phyloP scores from a whole-genome alignment of 2,329 filamentous ascomycete genomes.

The Epichloe coenophiala region DNA sequence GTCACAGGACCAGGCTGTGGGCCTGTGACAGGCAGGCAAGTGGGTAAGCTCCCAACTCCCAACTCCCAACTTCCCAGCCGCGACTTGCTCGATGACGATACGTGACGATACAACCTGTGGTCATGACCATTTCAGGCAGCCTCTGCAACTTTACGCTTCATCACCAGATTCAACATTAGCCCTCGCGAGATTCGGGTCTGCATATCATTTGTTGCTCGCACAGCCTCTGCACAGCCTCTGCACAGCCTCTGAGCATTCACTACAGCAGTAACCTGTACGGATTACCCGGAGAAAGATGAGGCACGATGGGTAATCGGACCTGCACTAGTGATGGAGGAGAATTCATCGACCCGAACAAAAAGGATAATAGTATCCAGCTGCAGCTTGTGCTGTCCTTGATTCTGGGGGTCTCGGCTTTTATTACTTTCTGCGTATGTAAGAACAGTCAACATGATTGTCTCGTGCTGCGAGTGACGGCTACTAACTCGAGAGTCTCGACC shows the following conservation, averaged over 20 bases:
- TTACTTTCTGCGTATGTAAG: constrained; percentile 55
- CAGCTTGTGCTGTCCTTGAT: constrained; percentile 62
- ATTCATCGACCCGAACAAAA: constrained; percentile 11
- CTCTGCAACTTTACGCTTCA: background rate
- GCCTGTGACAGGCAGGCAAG: background rate
- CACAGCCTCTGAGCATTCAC: background rate
- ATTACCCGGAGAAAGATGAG: background rate
- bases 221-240: too few relatives aligned
- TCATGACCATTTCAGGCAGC: background rate
- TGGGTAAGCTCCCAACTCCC: background rate
- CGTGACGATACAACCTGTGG: background rate
- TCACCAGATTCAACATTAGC: background rate
- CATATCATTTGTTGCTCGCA: background rate
- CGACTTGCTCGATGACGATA: background rate
- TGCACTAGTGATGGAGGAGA: constrained; percentile 7
- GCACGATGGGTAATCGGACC: constrained; percentile 1
- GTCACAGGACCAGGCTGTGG: background rate
- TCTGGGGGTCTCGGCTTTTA: constrained; percentile 53
- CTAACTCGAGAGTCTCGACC: background rate
- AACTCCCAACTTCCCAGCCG: background rate
- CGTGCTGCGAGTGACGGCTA: background rate
- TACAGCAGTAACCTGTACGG: background rate
- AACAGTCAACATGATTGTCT: constrained; percentile 14
- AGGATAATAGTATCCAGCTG: constrained; percentile 35
- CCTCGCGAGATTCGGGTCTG: background rate